Base-by-base conservation (phyloP, 139 green algal species). In the Chlamydomonas sp. region DNA sequence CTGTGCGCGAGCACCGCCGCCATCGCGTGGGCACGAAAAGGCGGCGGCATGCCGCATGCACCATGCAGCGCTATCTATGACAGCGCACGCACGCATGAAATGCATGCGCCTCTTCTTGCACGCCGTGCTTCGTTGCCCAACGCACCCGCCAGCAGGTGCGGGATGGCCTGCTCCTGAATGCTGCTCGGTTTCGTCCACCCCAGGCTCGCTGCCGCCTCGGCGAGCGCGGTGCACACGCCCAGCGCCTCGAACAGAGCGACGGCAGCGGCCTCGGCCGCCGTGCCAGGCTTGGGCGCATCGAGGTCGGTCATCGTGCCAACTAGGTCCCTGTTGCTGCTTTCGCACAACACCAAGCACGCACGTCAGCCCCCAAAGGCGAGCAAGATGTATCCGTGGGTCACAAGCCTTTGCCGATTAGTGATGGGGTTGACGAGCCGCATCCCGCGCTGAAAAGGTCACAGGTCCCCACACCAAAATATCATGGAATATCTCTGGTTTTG, bases 131-230 rank as follows among this genome's bases (percentile, higher is more conserved):
- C 8, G 20, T 30, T 62, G 50, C 50, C n/a, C 39, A 50, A 34
- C 71, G 1, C 39, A 86, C 74, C 74, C 80, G 76, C 43, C n/a
- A 97, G 67, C 49, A 94, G 72, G n/a, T 88, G 78, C 1, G 92
- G 92, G 1, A 97, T 76, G 1, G 91, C 88, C 73, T 94, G 79
- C 72, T 87, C 64, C 72, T 97, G 92, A 35, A 97, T 96, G 34
- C n/a, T 66, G 29, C 77, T 88, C 6, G 92, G 91, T 8, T 57
- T 67, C 70, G 91, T 92, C 92, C 92, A 97, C 1, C 89, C 87
- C 2, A 97, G 76, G 3, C 48, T 58, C 3, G 81, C 90, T 24
- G 90, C 90, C 28, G 90, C 81, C 72, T 95, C 86, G 4, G 87
- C 88, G 0, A 97, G 77, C 65, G 95, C 77, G 20, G 62, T 76